phyloP scores from a whole-genome alignment of 2,329 filamentous ascomycete genomes.

The Colletotrichum trifolii region DNA sequence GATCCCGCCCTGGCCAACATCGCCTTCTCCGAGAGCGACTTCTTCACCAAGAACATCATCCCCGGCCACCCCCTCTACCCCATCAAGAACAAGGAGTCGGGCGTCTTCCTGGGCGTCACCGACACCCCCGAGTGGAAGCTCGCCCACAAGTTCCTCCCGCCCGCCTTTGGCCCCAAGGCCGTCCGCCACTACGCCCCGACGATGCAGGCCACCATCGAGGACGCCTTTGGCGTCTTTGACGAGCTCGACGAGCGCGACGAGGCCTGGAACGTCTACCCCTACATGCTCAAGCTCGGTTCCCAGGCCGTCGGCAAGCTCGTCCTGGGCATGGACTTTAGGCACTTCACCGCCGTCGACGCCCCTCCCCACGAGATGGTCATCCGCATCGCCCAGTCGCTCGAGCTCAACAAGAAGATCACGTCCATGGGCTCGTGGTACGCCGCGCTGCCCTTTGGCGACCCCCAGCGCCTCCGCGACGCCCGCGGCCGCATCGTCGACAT shows the following conservation, averaged over 20 bases:
- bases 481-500: conserved; percentile 48
- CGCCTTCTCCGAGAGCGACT: conserved; percentile 60
- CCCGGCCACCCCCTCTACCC: conserved; percentile 59
- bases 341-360: conserved; percentile 57
- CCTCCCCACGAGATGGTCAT: conserved; percentile 63
- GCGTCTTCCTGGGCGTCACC: conserved; percentile 62
- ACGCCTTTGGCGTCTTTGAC: conserved; percentile 61
- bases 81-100: conserved; percentile 55
- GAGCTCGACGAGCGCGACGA: conserved; percentile 60
- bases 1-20: conserved; percentile 58
- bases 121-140: conserved; percentile 60
- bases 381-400: conserved; percentile 60
- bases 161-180: conserved; percentile 68
- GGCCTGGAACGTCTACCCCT: conserved; percentile 61
- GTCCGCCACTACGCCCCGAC: conserved; percentile 69
- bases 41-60: conserved; percentile 64
- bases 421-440: conserved; percentile 67
- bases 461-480: conserved; percentile 52
- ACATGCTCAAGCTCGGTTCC: conserved; percentile 61
- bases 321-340: conserved; percentile 57
- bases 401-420: conserved; percentile 69
- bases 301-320: conserved; percentile 58
- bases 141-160: conserved; percentile 71
- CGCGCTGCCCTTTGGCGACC: conserved; percentile 67
- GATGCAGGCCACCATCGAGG: conserved; percentile 66